Base-by-base conservation (phyloP, 2,329 filamentous ascomycete genomes). In the Colletotrichum spaethianum region DNA sequence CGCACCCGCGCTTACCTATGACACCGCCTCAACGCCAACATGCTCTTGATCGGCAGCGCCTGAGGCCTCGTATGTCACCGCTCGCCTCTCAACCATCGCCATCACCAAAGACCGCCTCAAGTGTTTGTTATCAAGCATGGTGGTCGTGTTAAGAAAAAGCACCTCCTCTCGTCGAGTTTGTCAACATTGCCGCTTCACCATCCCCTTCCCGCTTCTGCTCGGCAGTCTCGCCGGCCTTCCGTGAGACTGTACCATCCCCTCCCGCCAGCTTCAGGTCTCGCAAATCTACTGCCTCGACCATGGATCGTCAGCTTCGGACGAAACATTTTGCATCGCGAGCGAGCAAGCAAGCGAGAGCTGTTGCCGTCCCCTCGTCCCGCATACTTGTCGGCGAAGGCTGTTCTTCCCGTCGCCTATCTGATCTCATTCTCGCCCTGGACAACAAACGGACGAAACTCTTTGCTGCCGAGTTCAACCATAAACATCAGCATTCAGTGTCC, bases 341-440 rank as follows among this genome's bases (percentile, higher is more conserved):
- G 18, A 60, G 67, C 62, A 52, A 44, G 33, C 42, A 66, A 42
- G 16, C 63, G 20, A 36, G 36, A 62, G 50, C 36, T 20, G 55
- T 36, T 44, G 38, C 36, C 50, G 42, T 40, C 18, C 23, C 18
- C 23, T 46, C 46, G 36, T n/a, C n/a, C 62, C 66, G 44, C 63
- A 4, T 59, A 38, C 65, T 67, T 67, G 62, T 61, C 40, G 33
- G 7, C 63, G 53, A 23, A 20, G 67, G 67, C 67, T 67, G 67
- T 70, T 70, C 67, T 33, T 61, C 8, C 56, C 63, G 56, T 42
- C 42, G 64, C 31, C 38, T 36, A 48, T 31, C 48, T 28, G 11
- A 31, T 40, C 23, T 28, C 18, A n/a, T 63, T 11, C 16, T 40
- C 28, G 46, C 46, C 18, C 20, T 2, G 3, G n/a, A 28, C 23